Conservation (phyloP, 306 rosid genomes). For the Dalbergia oliveri region DNA sequence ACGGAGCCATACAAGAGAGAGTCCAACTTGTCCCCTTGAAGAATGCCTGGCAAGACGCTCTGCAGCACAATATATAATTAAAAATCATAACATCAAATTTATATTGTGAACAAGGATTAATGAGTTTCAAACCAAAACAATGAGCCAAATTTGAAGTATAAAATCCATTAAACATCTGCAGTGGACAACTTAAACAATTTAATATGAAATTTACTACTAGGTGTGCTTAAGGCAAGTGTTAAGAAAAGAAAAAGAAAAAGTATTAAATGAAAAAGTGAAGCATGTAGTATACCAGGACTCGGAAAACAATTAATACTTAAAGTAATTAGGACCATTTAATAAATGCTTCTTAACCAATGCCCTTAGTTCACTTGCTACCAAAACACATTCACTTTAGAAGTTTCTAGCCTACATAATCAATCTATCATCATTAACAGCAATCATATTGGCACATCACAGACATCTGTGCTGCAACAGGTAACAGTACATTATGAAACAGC, state of each 20-base stretch:
- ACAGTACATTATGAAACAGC: not conserved
- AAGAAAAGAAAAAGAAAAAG: not conserved
- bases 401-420: conserved; percentile 6
- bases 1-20: conserved; percentile 98
- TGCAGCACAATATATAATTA: conserved; percentile 52
- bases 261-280: not conserved
- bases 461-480: conserved; percentile 7
- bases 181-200: conserved; percentile 11
- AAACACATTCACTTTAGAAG: not conserved
- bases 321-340: not conserved
- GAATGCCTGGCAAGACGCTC: conserved; percentile 99
- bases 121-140: conserved; percentile 11
- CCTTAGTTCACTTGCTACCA: not conserved
- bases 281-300: not conserved
- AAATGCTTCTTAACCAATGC: not conserved
- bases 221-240: not conserved
- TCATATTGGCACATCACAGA: conserved; percentile 14
- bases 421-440: conserved; percentile 3
- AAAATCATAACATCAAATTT: conserved; percentile 27
- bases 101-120: conserved; percentile 25
- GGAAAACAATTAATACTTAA: not conserved
- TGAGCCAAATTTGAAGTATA: conserved; percentile 7
- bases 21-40: conserved; percentile 98
- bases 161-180: not conserved
- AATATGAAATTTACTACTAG: not conserved